Conservation (phyloP, 306 rosid genomes). For the Cicer judaicum region DNA sequence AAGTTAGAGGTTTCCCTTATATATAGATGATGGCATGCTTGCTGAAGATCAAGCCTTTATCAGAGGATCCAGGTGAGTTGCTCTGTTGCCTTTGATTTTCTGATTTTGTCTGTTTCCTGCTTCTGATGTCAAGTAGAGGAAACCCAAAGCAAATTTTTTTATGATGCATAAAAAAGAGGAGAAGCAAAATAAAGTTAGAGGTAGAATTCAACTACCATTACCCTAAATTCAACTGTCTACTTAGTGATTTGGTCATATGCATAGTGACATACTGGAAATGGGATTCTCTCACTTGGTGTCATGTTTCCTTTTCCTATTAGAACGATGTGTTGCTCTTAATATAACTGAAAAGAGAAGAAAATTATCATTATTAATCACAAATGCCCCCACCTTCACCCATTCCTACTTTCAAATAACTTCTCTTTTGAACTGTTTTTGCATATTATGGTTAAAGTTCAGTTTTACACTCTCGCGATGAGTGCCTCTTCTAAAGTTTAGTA, state of each 20-base stretch:
- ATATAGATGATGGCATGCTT: slow-evolving; percentile 42
- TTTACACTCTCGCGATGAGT: slow-evolving; percentile 14
- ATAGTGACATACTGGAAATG: slow-evolving; percentile 9
- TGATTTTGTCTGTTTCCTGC: slow-evolving; percentile 35
- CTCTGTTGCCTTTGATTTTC: slow-evolving; percentile 34
- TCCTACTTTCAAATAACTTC: slow-evolving; percentile 20
- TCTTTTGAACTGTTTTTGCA: not conserved
- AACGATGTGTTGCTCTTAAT: not conserved
- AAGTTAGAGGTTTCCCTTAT: slow-evolving; percentile 47
- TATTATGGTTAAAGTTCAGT: slow-evolving; percentile 21
- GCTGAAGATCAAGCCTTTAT: slow-evolving; percentile 49
- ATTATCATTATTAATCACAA: slow-evolving; percentile 2
- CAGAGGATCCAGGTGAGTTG: slow-evolving; percentile 60
- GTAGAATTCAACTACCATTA: slow-evolving; percentile 17
- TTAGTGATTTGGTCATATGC: not conserved
- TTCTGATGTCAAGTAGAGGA: slow-evolving; percentile 30
- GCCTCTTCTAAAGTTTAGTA: slow-evolving; percentile 16
- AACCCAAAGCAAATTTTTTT: slow-evolving; percentile 4
- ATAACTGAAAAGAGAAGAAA: not conserved
- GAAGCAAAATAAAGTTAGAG: slow-evolving; percentile 13
- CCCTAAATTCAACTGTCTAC: not conserved
- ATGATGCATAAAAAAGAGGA: slow-evolving; percentile 1
- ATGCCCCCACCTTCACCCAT: slow-evolving; percentile 21
- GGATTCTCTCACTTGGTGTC: slow-evolving; percentile 24
- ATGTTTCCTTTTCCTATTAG: slow-evolving; percentile 22